These are phyloP conservation scores for Pseudoneurospora amorphoporcata DNA, from an alignment of 495 filamentous ascomycete species.

Conservation along the genomic window DNA sequence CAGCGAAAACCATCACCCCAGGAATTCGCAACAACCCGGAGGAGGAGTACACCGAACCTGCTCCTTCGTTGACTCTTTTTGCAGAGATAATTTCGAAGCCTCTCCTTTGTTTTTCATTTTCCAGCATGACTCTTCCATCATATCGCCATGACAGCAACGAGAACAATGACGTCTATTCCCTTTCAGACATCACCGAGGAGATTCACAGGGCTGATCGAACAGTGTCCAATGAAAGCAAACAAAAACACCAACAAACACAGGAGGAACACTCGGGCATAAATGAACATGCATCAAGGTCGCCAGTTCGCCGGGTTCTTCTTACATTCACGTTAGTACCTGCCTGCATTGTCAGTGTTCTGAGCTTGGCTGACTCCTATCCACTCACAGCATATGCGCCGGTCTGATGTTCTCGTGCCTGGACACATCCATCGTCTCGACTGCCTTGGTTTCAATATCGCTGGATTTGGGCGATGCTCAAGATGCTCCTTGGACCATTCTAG, in stretches of 20 bases:
- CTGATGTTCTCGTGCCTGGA: slow-evolving; percentile 53
- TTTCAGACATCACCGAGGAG: not conserved
- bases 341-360: not conserved
- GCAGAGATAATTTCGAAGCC: not conserved
- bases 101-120: not conserved
- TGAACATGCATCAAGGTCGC: not conserved
- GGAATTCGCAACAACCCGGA: not conserved
- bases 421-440: slow-evolving; percentile 53
- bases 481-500: slow-evolving; percentile 47
- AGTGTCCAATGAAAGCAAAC: not conserved
- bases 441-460: slow-evolving; percentile 48
- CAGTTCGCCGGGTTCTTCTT: slow-evolving; percentile 4
- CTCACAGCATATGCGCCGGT: slow-evolving; percentile 39
- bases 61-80: not conserved
- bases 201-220: not conserved
- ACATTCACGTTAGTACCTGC: slow-evolving; percentile 14
- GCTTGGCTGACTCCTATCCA: not conserved
- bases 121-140: not conserved
- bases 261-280: not conserved
- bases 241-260: not conserved
- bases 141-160: not conserved
- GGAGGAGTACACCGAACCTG: not conserved
- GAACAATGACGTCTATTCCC: not conserved
- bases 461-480: slow-evolving; percentile 43
- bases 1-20: not conserved